Evolutionary conservation across 352 stramenopile species (phyloP).

Genomic region (Globisporangium emineosum): DNA sequence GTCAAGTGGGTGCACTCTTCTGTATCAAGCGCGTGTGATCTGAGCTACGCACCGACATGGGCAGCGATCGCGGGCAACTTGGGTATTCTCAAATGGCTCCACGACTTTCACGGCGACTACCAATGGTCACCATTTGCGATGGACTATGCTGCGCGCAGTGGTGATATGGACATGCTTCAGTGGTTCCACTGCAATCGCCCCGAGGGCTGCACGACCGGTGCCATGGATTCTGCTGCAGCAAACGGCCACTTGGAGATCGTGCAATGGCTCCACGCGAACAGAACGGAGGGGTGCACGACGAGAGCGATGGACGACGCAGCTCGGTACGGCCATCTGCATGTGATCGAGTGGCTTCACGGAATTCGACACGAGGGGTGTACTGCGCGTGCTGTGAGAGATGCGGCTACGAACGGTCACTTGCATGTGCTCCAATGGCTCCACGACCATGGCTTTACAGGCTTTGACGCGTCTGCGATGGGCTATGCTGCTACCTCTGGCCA

Average conservation of each 20-base stretch:
- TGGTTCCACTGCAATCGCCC: too few relatives aligned
- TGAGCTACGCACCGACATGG: not conserved
- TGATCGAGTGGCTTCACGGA: not conserved
- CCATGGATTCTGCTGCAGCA: not conserved
- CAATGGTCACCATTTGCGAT: too few relatives aligned
- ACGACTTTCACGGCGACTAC: too few relatives aligned
- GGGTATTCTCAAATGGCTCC: too few relatives aligned
- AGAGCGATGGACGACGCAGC: not conserved
- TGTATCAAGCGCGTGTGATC: not conserved
- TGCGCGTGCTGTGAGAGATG: not conserved
- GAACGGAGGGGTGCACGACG: not conserved
- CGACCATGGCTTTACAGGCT: not conserved
- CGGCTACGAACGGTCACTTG: not conserved
- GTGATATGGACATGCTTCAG: too few relatives aligned
- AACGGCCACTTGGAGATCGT: not conserved
- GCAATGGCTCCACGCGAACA: not conserved
- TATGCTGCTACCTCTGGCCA: not conserved
- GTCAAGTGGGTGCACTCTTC: not conserved
- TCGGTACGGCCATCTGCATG: not conserved
- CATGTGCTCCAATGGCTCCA: not conserved
- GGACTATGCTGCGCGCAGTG: too few relatives aligned
- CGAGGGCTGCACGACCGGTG: too few relatives aligned
- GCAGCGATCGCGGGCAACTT: too few relatives aligned
- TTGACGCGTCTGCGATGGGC: not conserved
- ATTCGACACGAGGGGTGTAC: not conserved